Conservation (phyloP, 2,329 filamentous ascomycete species). For the Sarocladium strictum region DNA sequence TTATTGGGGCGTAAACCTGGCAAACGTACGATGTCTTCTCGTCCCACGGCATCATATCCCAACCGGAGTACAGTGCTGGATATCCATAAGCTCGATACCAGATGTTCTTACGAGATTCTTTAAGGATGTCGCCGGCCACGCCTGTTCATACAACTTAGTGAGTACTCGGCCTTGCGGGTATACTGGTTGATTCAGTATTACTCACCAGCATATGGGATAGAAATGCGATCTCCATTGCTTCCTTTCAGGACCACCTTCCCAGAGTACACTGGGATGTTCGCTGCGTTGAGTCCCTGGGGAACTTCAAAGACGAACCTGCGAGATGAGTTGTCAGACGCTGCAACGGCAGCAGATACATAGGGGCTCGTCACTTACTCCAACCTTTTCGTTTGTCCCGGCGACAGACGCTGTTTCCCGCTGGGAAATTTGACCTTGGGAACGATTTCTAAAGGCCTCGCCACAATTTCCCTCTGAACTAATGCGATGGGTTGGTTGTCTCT, state of each 20-base stretch:
- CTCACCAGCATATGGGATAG: conserved; percentile 22
- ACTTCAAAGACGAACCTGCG: conserved; percentile 8
- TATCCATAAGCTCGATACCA: conserved; percentile 4
- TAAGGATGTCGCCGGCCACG: conserved; percentile 10
- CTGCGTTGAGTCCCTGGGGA: conserved; percentile 1
- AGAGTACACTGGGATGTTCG: conserved; percentile 25
- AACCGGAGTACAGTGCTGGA: background rate
- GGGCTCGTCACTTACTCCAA: conserved; percentile 5
- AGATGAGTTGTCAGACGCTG: background rate
- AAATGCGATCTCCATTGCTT: conserved; percentile 23
- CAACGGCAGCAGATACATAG: background rate
- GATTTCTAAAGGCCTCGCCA: conserved; percentile 4
- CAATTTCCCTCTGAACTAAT: background rate
- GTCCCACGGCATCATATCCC: conserved; percentile 3
- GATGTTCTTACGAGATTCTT: background rate
- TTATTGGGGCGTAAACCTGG: background rate
- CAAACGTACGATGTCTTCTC: conserved; percentile 2
- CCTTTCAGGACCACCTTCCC: conserved; percentile 25
- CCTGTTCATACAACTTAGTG: conserved; percentile 12
- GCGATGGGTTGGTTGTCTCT: background rate
- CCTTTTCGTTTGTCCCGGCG: conserved; percentile 12
- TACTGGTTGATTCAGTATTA: background rate
- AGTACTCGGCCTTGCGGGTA: background rate
- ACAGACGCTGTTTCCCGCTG: conserved; percentile 12
- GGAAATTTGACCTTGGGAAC: conserved; percentile 10